These are phyloP conservation scores for Pythium myriotylum DNA, from an alignment of 352 stramenopile genomes.

Conservation along the genomic window DNA sequence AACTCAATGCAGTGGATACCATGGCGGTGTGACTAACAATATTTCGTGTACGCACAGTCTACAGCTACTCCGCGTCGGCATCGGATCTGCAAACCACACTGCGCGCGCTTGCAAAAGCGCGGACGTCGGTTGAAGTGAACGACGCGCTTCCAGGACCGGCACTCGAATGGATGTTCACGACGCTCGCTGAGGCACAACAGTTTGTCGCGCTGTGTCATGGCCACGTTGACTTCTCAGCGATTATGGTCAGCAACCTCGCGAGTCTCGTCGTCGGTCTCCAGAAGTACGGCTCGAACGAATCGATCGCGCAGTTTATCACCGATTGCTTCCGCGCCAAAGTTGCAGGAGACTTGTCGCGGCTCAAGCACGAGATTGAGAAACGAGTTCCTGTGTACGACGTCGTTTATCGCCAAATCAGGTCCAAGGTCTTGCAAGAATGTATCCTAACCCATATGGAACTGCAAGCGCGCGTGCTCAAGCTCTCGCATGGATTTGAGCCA, in stretches of 20 bases:
- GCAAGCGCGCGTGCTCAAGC: constrained; percentile 41
- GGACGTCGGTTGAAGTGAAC: constrained; percentile 21
- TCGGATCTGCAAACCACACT: constrained; percentile 16
- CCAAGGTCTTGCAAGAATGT: constrained; percentile 36
- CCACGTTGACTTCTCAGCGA: constrained; percentile 40
- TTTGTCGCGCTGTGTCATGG: constrained; percentile 59
- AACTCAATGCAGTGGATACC: not conserved
- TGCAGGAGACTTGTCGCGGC: constrained; percentile 43
- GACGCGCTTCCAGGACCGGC: constrained; percentile 15
- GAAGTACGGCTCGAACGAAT: constrained; percentile 40
- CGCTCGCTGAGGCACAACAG: constrained; percentile 51
- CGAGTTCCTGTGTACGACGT: constrained; percentile 73
- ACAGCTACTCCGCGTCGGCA: constrained; percentile 11
- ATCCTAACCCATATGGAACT: constrained; percentile 72
- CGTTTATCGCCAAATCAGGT: constrained; percentile 60
- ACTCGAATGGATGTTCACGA: constrained; percentile 30
- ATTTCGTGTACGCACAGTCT: too few species aligned
- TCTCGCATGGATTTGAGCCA: constrained; percentile 35
- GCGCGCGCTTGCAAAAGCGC: constrained; percentile 11
- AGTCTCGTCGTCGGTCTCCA: constrained; percentile 64
- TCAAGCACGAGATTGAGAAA: constrained; percentile 75
- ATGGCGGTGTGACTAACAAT: too few species aligned
- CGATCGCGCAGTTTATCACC: constrained; percentile 56
- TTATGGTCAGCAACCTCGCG: constrained; percentile 48
- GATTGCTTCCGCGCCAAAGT: constrained; percentile 58